Evolutionary conservation across 257 asterid species (phyloP).

Genomic region (Solanum medicagineum): DNA sequence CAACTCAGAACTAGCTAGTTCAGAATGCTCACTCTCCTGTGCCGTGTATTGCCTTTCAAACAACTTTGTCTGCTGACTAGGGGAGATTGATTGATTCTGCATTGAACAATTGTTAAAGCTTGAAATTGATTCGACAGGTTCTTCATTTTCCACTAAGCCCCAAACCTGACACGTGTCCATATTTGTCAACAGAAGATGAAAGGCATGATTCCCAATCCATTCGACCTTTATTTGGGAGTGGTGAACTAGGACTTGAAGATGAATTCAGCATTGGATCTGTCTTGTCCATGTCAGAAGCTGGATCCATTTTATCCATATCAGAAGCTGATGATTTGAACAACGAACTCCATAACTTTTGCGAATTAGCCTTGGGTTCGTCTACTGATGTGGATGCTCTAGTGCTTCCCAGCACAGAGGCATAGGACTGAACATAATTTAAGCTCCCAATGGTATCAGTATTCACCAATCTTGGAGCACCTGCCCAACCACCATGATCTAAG

Average conservation of each 20-base stretch:
- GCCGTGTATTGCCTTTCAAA: background rate
- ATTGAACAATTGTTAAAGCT: background rate
- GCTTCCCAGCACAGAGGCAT: slow-evolving; percentile 1
- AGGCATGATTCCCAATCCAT: slow-evolving; percentile 7
- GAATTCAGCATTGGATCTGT: background rate
- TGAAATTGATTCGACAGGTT: background rate
- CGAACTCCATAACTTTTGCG: slow-evolving; percentile 30
- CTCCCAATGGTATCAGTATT: background rate
- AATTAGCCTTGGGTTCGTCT: background rate
- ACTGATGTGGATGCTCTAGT: background rate
- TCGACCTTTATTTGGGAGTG: background rate
- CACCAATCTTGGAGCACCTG: background rate
- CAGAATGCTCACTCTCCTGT: background rate
- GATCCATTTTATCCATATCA: background rate
- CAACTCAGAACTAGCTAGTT: background rate
- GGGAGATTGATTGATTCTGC: background rate
- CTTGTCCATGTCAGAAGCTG: background rate
- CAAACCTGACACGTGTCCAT: slow-evolving; percentile 10
- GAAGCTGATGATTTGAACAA: slow-evolving; percentile 26
- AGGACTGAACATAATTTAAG: slow-evolving; percentile 3
- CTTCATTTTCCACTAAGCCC: background rate
- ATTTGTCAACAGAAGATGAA: slow-evolving; percentile 7
- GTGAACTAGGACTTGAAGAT: background rate
- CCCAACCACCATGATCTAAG: background rate
- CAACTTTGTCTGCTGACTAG: background rate